Percentiles rank a stretch among this genome's conserved stretches.
phyloP scores from a whole-genome alignment of 2,329 filamentous ascomycete species.

The Emergomyces pasteurianus region DNA sequence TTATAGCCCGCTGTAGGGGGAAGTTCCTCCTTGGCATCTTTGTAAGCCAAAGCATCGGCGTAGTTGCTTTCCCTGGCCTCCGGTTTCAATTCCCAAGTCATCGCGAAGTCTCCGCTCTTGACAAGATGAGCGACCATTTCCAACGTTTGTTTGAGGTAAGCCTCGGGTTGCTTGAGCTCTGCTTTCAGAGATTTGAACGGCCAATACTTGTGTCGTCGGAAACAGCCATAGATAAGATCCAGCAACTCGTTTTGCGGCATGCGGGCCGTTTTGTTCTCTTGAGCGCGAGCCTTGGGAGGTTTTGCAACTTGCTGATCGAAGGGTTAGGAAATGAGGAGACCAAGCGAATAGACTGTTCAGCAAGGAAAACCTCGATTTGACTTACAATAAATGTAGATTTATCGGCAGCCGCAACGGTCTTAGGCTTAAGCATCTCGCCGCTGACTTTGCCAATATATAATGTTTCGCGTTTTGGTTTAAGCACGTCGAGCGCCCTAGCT shows the following conservation, averaged over 20 bases:
- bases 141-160: conserved; percentile 77
- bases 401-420: conserved; percentile 37
- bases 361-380: conserved; percentile 5
- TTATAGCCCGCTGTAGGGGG: conserved; percentile 36
- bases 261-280: conserved; percentile 76
- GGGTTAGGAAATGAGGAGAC: neutral
- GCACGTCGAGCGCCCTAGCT: conserved; percentile 46
- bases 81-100: conserved; percentile 68
- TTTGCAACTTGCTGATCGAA: conserved; percentile 35
- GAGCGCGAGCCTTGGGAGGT: conserved; percentile 41
- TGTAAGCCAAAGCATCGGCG: conserved; percentile 25
- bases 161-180: conserved; percentile 72
- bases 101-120: conserved; percentile 72
- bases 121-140: conserved; percentile 73
- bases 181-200: conserved; percentile 76
- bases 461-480: conserved; percentile 48
- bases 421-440: conserved; percentile 46
- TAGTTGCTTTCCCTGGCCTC: conserved; percentile 51
- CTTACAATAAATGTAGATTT: conserved; percentile 33
- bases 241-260: conserved; percentile 80
- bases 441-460: conserved; percentile 36
- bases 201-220: conserved; percentile 84
- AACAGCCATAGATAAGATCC: conserved; percentile 72
- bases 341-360: neutral
- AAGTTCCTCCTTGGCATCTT: conserved; percentile 41